Evolutionary conservation across 2,329 filamentous ascomycete genomes (phyloP).

Genomic region (Chaetomium strumarium): DNA sequence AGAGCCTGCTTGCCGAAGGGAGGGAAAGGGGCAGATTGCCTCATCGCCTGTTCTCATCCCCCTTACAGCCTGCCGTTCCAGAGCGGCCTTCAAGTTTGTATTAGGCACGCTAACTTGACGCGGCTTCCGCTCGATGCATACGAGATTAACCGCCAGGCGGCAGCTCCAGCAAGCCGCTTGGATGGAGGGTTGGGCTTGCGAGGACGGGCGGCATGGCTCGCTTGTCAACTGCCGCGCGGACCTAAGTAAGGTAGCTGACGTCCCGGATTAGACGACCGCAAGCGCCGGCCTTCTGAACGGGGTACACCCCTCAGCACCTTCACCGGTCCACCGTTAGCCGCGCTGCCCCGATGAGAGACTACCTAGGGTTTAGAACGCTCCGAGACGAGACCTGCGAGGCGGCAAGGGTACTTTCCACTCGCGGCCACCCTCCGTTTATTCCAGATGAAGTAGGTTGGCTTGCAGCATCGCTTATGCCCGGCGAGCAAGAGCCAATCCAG

Average conservation of each 20-base stretch:
- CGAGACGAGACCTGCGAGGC: conserved; percentile 15
- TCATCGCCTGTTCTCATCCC: neutral
- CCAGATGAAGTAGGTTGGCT: conserved; percentile 25
- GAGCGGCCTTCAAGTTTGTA: neutral
- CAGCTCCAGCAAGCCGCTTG: neutral
- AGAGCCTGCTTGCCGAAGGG: neutral
- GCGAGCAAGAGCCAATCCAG: conserved; percentile 19
- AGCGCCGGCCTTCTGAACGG: conserved; percentile 3
- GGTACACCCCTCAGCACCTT: neutral
- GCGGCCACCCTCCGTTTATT: conserved; percentile 22
- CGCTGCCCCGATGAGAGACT: conserved; percentile 7
- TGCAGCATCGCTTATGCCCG: conserved; percentile 25
- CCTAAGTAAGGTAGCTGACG: neutral
- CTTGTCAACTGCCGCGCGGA: conserved; percentile 10
- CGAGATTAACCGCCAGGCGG: neutral
- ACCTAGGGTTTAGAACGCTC: conserved; percentile 4
- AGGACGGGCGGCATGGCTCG: neutral
- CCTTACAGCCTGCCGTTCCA: neutral
- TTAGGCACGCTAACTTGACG: neutral
- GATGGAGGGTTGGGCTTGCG: neutral
- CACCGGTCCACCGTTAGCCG: conserved; percentile 8
- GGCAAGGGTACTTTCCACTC: conserved; percentile 21
- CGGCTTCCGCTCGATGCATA: neutral
- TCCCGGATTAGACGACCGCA: conserved; percentile 1
- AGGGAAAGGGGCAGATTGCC: neutral